A percentile compares a stretch with the other conserved stretches of the same genome.
phyloP scores from a whole-genome alignment of 2,329 filamentous ascomycete genomes.

The Trichoderma oligosporum region DNA sequence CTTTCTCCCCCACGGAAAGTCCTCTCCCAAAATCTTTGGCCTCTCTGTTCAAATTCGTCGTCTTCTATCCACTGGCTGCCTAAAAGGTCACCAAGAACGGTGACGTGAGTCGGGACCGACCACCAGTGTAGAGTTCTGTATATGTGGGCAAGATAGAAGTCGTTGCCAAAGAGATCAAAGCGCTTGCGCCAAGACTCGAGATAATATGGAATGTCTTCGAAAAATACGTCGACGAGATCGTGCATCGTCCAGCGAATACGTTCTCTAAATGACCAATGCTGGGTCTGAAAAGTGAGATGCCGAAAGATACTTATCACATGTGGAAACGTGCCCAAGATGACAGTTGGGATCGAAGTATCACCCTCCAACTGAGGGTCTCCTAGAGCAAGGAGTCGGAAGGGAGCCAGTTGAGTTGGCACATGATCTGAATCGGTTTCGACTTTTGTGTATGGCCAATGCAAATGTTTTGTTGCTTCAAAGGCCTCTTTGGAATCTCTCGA shows the following conservation, averaged over 20 bases:
- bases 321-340: conserved; percentile 50
- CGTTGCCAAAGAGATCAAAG: conserved; percentile 87
- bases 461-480: conserved; percentile 36
- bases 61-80: conserved; percentile 94
- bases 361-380: conserved; percentile 94
- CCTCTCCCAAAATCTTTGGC: conserved; percentile 72
- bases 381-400: conserved; percentile 82
- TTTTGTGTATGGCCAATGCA: conserved; percentile 41
- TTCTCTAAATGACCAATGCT: conserved; percentile 46
- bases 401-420: conserved; percentile 47
- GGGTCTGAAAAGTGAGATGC: conserved; percentile 46
- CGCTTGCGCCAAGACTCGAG: conserved; percentile 69
- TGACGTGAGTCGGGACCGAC: conserved; percentile 78
- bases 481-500: conserved; percentile 34
- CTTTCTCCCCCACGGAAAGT: conserved; percentile 68
- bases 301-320: conserved; percentile 47
- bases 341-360: conserved; percentile 72
- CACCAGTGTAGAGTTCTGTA: conserved; percentile 83
- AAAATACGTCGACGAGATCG: conserved; percentile 57
- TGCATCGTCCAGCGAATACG: conserved; percentile 53
- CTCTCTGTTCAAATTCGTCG: conserved; percentile 73
- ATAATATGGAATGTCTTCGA: conserved; percentile 65
- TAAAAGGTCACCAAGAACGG: conserved; percentile 84
- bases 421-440: conserved; percentile 23
- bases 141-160: conserved; percentile 90